Evolutionary conservation across 768 basidiomycete species (phyloP), one percentile per base, ranked within the genome.

Genomic region (Leucocoprinus birnbaumii): DNA sequence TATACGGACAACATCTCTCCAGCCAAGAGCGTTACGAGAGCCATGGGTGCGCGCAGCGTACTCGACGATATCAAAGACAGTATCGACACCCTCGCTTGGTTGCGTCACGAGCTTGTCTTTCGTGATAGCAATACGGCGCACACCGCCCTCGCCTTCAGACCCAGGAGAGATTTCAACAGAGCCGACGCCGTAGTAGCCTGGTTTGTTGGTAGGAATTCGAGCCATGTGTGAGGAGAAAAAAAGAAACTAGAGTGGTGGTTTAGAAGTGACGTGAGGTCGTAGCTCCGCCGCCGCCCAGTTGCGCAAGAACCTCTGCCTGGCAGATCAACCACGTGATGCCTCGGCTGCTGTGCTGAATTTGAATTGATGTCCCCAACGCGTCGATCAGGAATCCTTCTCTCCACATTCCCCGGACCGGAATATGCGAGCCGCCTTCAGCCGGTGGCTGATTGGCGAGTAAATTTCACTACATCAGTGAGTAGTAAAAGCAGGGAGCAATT

Each of bases 41-140:
- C 89, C 89, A 62, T 93, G 87, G 0, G 82, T 87, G 16, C 87
- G 82, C 0, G 87, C 86, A 10, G 85, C 80, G 61, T 93, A 88
- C 3, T 77, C 67, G 44, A 97, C 67, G 53, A 98, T 69, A 71
- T 98, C 94, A 61, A 83, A 82, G 0, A 94, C 79, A 25, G 91
- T 92, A 60, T 89, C 79, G 55, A 98, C 79, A 40, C 90, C 91
- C 51, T 86, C 86, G 53, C 82, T 72, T 2, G 89, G 90, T 61
- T 74, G 81, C 0, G 76, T 80, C 18, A 88, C 75, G 19, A 92
- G 79, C 8, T 55, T 66, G 60, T 89, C 84, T 19, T 80, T 70
- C 1, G 76, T 69, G 34, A 83, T 77, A 1, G 80, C 76, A 13
- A 80, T 68, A 22, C 90, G 79, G 37, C 88, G 86, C 7, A 77